Conservation (phyloP, 1,284 basidiomycete genomes). For the Cutaneotrichosporon spelunceum region DNA sequence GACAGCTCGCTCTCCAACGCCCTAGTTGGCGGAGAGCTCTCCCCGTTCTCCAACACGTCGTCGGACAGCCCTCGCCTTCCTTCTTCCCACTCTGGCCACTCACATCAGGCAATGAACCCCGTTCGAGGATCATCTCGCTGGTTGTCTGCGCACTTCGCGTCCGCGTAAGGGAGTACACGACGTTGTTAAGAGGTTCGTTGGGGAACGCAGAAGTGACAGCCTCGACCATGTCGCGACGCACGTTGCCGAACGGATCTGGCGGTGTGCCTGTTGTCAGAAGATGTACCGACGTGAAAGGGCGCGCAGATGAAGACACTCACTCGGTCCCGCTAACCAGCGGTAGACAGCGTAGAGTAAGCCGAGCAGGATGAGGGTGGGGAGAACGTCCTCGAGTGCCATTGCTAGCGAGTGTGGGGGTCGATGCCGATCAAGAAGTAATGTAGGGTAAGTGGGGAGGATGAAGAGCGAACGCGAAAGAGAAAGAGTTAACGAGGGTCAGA, state of each 20-base stretch:
- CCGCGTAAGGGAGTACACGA: slow-evolving; percentile 49
- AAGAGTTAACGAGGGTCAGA: not conserved
- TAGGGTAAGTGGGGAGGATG: not conserved
- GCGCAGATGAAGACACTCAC: slow-evolving; percentile 23
- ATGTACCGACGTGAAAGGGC: too few species aligned
- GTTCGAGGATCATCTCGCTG: slow-evolving; percentile 48
- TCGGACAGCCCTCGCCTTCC: not conserved
- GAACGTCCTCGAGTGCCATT: slow-evolving; percentile 42
- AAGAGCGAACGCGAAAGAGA: not conserved
- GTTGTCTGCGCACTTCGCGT: slow-evolving; percentile 49
- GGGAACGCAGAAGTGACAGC: slow-evolving; percentile 50
- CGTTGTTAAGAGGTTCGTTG: slow-evolving; percentile 41
- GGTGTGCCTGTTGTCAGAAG: slow-evolving; percentile 21
- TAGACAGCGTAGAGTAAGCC: slow-evolving; percentile 38
- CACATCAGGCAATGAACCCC: slow-evolving; percentile 44
- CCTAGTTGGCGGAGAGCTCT: not conserved
- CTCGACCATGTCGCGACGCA: slow-evolving; percentile 47
- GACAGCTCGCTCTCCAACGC: too few species aligned
- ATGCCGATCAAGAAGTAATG: not conserved
- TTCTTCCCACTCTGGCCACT: slow-evolving; percentile 17
- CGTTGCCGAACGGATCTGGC: slow-evolving; percentile 31
- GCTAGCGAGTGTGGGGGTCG: not conserved
- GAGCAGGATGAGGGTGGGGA: slow-evolving; percentile 44
- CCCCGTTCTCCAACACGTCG: not conserved
- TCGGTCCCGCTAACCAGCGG: slow-evolving; percentile 36